Evolutionary conservation across 1,139 yeast genomes (phyloP), one percentile per base, ranked within the genome.

Genomic region (Magnusiomyces clavatus): DNA sequence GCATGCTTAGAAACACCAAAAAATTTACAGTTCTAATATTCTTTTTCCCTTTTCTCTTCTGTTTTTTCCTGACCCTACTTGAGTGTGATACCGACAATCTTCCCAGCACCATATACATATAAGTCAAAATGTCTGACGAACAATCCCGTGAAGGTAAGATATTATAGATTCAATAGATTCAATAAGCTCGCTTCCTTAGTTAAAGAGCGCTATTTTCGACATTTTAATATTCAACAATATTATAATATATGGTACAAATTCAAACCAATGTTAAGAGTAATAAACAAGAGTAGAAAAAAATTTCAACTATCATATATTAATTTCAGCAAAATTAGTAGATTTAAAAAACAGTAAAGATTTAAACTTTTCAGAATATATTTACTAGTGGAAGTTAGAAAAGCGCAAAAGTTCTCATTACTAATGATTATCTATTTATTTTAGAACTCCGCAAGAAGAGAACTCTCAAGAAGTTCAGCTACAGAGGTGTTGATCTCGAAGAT

Each of bases 391-490:
- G n/a, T n/a, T n/a, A n/a, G n/a, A n/a, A n/a, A n/a, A n/a, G n/a
- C n/a, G n/a, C n/a, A n/a, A n/a, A 20, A 39, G 17, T 37, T 16
- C 17, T 37, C 14, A 3, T 39, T 39, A 39, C 20, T n/a, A 39
- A 16, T 16, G 16, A 39, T 39, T 39, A 3, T 16, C 4, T 39
- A 3, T 12, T 20, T 39, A 10, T n/a, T 35, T 24, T 68, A 60
- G 69, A 68, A 56, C 56, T 59, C 56, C 64, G 66, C 80, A 77
- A 72, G 82, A 82, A 80, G 86, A 83, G 85, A 86, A 83, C 88
- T 76, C 89, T 90, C 86, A 89, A 86, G 83, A 81, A 95, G 81
- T 90, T 90, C 86, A 83, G 96, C 70, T 92, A 81, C 96, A 90
- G 94, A 78, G 98, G 98, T 77, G 96, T 92, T 73, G 97, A 90